Conservation (phyloP, 306 rosid species). For the Cajanus cajan region DNA sequence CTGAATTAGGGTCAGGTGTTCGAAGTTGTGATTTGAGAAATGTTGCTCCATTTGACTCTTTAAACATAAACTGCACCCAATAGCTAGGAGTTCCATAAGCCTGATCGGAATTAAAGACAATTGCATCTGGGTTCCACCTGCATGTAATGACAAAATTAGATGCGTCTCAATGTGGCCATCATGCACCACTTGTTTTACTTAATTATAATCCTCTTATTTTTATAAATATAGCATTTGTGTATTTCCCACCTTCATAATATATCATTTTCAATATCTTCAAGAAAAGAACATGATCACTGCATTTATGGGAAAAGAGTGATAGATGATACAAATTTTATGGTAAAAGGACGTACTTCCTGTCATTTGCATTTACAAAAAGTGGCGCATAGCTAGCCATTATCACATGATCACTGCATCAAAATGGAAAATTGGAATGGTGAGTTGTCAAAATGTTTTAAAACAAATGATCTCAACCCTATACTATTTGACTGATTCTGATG, state of each 20-base stretch:
- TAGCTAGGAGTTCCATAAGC: constrained; percentile 88
- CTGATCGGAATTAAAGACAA: constrained; percentile 57
- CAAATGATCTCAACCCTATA: no score
- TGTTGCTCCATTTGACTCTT: constrained; percentile 75
- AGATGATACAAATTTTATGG: not conserved
- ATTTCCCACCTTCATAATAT: not conserved
- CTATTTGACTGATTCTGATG: no score
- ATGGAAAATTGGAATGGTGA: constrained; percentile 13
- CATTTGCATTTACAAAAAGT: constrained; percentile 67
- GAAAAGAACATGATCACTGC: not conserved
- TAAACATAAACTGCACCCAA: constrained; percentile 67
- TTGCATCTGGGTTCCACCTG: constrained; percentile 94
- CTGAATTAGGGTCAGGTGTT: constrained; percentile 28
- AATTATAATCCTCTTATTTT: not conserved
- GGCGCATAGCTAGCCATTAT: constrained; percentile 89
- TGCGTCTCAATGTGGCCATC: constrained; percentile 21
- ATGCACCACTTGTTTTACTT: not conserved
- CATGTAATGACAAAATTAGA: not conserved
- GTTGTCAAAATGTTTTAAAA: no score
- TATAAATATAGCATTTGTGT: not conserved
- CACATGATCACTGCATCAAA: constrained; percentile 69
- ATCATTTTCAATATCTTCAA: not conserved
- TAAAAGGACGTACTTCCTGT: constrained; percentile 47
- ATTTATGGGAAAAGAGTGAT: not conserved
- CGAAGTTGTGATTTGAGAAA: constrained; percentile 53